A percentile compares a stretch with the other conserved stretches of the same genome.
Conservation (phyloP, 2,329 filamentous ascomycete genomes). For the Leptographium lundbergii region DNA sequence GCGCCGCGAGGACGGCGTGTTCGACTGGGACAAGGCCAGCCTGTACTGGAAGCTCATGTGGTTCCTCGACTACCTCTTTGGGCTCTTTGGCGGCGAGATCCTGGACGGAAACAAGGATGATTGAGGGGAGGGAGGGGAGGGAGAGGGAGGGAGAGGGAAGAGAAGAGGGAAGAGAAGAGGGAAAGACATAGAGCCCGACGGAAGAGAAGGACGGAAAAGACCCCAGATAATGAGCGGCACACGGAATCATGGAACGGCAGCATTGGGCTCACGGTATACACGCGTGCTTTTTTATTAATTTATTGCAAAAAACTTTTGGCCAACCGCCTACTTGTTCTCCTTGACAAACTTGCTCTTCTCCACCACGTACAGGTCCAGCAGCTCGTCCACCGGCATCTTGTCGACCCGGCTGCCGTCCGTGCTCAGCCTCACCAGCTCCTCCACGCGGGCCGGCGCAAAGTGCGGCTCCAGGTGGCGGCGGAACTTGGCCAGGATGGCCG, state of each 20-base stretch:
- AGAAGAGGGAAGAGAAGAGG: no score
- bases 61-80: conserved; percentile 46
- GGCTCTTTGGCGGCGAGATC: conserved; percentile 46
- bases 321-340: conserved; percentile 13
- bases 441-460: conserved; percentile 62
- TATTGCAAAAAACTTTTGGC: no score
- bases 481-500: conserved; percentile 91
- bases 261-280: no score
- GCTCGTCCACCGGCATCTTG: conserved; percentile 75
- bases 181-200: no score
- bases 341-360: conserved; percentile 46
- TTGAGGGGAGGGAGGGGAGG: conserved; percentile 17
- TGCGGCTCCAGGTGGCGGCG: conserved; percentile 82
- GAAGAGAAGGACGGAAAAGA: no score
- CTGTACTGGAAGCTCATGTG: conserved; percentile 57
- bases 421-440: conserved; percentile 71
- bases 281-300: neutral
- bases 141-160: neutral
- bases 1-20: conserved; percentile 57
- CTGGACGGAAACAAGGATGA: conserved; percentile 46
- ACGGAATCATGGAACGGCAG: no score
- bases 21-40: conserved; percentile 60
- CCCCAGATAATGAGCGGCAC: no score
- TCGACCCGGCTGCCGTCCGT: conserved; percentile 65
- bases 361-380: conserved; percentile 69